Percentiles rank a stretch among this genome's conserved stretches.
Conservation (phyloP, 495 filamentous ascomycete genomes). For the Parathielavia hyrcaniae region DNA sequence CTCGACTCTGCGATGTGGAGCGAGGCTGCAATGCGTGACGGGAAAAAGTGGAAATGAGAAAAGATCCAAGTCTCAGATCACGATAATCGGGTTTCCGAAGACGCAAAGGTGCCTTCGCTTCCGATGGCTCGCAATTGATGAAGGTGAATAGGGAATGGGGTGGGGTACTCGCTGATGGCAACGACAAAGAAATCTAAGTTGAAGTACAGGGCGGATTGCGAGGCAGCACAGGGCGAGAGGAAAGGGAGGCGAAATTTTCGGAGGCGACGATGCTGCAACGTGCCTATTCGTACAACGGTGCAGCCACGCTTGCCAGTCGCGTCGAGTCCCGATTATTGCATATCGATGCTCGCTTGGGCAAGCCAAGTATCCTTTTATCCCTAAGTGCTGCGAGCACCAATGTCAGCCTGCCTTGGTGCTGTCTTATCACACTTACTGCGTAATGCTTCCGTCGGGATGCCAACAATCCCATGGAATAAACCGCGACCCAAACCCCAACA, state of each 20-base stretch:
- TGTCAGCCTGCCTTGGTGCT: too few species aligned
- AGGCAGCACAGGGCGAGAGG: conserved; percentile 10
- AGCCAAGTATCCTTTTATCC: too few species aligned
- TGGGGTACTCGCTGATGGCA: conserved; percentile 15
- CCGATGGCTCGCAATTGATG: conserved; percentile 5
- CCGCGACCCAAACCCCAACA: too few species aligned
- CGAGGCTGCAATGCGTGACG: neutral
- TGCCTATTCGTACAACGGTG: neutral
- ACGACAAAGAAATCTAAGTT: conserved; percentile 12
- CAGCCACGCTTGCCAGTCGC: conserved; percentile 11
- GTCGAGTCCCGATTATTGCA: conserved; percentile 12
- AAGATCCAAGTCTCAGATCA: conserved; percentile 1
- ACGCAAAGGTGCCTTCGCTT: neutral
- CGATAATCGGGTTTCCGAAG: neutral
- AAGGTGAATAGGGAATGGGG: conserved; percentile 2
- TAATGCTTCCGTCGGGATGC: too few species aligned
- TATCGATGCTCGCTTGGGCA: neutral
- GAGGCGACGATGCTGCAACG: conserved; percentile 13
- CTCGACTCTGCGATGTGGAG: conserved; percentile 4
- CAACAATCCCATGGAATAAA: too few species aligned
- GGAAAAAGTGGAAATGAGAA: neutral
- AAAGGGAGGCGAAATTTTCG: conserved; percentile 20
- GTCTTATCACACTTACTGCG: too few species aligned
- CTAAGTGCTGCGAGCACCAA: too few species aligned
- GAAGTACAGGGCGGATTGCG: conserved; percentile 2